A percentile compares a stretch with the other conserved stretches of the same genome.
Conservation (phyloP, 495 filamentous ascomycete species). For the Aspergillus ellipticus region DNA sequence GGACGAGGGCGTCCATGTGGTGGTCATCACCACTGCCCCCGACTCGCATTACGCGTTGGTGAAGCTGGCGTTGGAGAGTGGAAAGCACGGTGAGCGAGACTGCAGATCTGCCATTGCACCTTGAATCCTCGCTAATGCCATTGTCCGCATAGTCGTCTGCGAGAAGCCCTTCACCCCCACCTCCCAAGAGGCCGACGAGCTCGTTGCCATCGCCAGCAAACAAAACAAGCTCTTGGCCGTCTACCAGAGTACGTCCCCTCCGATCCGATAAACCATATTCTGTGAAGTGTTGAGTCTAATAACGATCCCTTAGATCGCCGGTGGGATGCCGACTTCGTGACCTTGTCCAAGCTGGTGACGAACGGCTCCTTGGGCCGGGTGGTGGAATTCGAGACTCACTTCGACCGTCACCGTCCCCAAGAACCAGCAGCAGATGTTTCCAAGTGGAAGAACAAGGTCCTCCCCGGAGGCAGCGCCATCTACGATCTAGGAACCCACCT, state of each 20-base stretch:
- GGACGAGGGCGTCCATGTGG: slow-evolving; percentile 63
- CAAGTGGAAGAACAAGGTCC: slow-evolving; percentile 68
- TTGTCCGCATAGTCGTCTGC: slow-evolving; percentile 53
- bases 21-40: slow-evolving; percentile 73
- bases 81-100: slow-evolving; percentile 61
- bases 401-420: slow-evolving; percentile 70
- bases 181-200: slow-evolving; percentile 62
- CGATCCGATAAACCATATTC: not conserved
- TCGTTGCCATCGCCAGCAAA: slow-evolving; percentile 62
- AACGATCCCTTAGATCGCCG: slow-evolving; percentile 54
- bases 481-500: slow-evolving; percentile 85
- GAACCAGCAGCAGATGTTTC: slow-evolving; percentile 41
- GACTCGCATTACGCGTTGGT: slow-evolving; percentile 67
- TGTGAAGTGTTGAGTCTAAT: slow-evolving; percentile 7
- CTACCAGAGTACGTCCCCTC: slow-evolving; percentile 64
- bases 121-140: not conserved
- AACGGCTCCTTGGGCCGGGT: slow-evolving; percentile 57
- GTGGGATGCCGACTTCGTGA: slow-evolving; percentile 82
- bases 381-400: slow-evolving; percentile 80
- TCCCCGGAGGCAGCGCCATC: slow-evolving; percentile 67
- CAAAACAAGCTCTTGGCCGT: slow-evolving; percentile 65
- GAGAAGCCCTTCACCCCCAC: slow-evolving; percentile 89
- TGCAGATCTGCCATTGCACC: not conserved
- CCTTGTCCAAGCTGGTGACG: slow-evolving; percentile 60
- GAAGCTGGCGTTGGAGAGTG: slow-evolving; percentile 62